Conservation (phyloP, 805 yeast species). For the Saturnispora serradocipensis region DNA sequence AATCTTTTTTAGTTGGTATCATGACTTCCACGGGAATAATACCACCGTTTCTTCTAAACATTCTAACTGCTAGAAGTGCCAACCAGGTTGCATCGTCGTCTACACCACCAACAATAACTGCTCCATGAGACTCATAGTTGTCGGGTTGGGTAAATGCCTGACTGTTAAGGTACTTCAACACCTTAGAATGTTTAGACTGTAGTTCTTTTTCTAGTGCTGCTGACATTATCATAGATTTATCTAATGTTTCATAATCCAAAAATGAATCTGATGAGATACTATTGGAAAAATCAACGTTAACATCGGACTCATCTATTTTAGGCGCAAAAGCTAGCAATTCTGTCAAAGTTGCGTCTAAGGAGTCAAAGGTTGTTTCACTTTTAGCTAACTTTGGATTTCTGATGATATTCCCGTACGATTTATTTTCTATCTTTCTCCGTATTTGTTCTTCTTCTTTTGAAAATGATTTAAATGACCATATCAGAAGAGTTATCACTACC, state of each 20-base stretch:
- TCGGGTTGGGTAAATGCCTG: not conserved
- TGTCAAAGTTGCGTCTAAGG: not conserved
- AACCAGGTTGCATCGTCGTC: conserved; percentile 48
- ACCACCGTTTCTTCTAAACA: conserved; percentile 39
- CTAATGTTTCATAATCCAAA: not conserved
- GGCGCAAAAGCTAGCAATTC: conserved; percentile 2
- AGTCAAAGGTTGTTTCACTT: not conserved
- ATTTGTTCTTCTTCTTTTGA: not conserved
- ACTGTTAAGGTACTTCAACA: conserved; percentile 2
- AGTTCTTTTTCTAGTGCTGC: conserved; percentile 6
- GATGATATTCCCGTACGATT: conserved; percentile 2
- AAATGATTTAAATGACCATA: not conserved
- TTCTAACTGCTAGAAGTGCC: conserved; percentile 44
- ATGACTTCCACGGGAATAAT: conserved; percentile 38
- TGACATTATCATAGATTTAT: conserved; percentile 4
- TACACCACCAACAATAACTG: conserved; percentile 56
- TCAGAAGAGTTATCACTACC: not conserved
- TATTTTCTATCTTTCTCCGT: not conserved
- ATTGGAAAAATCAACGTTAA: not conserved
- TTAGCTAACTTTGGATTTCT: not conserved
- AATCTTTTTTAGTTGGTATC: conserved; percentile 33
- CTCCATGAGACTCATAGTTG: conserved; percentile 33
- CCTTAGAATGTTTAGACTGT: conserved; percentile 1
- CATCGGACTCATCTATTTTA: not conserved
- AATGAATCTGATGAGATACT: not conserved